Evolutionary conservation across 306 rosid species (phyloP).

Genomic region (Abrus precatorius): DNA sequence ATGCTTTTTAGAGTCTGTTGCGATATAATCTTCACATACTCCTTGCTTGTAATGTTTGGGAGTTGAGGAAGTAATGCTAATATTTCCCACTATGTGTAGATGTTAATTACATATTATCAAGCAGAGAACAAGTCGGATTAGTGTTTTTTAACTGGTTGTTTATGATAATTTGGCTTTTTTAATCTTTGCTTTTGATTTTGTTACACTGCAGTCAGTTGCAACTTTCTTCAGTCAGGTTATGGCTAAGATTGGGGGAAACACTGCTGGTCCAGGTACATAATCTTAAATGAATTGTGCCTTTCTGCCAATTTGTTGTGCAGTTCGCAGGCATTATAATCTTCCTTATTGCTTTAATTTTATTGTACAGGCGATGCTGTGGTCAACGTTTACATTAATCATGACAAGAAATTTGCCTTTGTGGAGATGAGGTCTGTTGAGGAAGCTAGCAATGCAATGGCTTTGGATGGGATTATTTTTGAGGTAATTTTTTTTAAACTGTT

Average conservation of each 20-base stretch:
- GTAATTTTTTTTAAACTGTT: slow-evolving; percentile 44
- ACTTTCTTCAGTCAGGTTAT: slow-evolving; percentile 97
- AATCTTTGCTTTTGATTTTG: slow-evolving; percentile 3
- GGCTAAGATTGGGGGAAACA: slow-evolving; percentile 98
- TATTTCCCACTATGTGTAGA: neutral
- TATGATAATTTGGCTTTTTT: slow-evolving; percentile 16
- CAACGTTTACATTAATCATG: slow-evolving; percentile 97
- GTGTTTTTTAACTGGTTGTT: neutral
- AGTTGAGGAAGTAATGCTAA: neutral
- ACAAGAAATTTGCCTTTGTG: slow-evolving; percentile 97
- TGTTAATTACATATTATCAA: neutral
- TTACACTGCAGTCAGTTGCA: slow-evolving; percentile 90
- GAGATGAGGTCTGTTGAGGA: slow-evolving; percentile 99
- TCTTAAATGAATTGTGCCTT: slow-evolving; percentile 2
- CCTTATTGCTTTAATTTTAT: slow-evolving; percentile 15
- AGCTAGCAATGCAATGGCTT: slow-evolving; percentile 99
- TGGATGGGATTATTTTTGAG: slow-evolving; percentile 99
- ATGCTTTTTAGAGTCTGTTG: slow-evolving; percentile 15
- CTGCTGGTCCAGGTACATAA: slow-evolving; percentile 92
- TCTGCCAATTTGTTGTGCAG: no score
- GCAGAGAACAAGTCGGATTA: no score
- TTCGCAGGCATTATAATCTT: neutral
- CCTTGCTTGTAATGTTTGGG: neutral
- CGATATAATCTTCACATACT: neutral
- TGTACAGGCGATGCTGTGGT: slow-evolving; percentile 96